phyloP scores from a whole-genome alignment of 2,329 filamentous ascomycete genomes.

The Colletotrichum camelliae region DNA sequence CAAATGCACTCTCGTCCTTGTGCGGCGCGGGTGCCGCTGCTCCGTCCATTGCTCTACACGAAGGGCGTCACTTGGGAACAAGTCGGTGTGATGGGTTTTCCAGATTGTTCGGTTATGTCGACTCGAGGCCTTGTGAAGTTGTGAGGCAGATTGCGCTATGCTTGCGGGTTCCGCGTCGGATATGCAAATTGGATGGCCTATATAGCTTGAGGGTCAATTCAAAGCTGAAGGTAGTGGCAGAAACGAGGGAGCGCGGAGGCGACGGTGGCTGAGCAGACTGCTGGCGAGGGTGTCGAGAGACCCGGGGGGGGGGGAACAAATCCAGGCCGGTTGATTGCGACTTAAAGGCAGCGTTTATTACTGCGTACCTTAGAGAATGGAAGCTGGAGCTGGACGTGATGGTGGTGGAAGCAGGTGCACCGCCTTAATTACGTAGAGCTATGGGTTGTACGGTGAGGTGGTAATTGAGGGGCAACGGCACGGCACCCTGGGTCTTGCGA shows the following conservation, averaged over 20 bases:
- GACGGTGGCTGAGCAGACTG: background rate
- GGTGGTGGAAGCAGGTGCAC: background rate
- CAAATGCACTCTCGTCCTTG: slow-evolving; percentile 9
- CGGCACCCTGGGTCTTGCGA: background rate
- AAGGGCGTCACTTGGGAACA: background rate
- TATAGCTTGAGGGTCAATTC: background rate
- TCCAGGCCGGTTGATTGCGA: slow-evolving; percentile 2
- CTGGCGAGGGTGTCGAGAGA: background rate
- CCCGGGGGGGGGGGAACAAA: background rate
- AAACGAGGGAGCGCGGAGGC: background rate
- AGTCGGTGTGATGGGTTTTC: background rate
- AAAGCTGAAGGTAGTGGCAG: background rate
- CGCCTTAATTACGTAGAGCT: slow-evolving; percentile 3
- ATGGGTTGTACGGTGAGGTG: background rate
- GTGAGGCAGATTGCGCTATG: background rate
- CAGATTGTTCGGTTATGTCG: background rate
- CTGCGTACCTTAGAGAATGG: background rate
- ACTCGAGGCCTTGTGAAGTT: background rate
- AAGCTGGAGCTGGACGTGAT: background rate
- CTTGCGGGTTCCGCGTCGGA: background rate
- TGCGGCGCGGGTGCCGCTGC: background rate
- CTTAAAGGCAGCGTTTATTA: background rate
- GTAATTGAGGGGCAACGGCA: slow-evolving; percentile 2
- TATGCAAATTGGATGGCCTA: background rate
- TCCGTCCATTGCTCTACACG: slow-evolving; percentile 9